Evolutionary conservation across 371 early-diverging fungal species (phyloP).

Genomic region (Zychaea mexicana): DNA sequence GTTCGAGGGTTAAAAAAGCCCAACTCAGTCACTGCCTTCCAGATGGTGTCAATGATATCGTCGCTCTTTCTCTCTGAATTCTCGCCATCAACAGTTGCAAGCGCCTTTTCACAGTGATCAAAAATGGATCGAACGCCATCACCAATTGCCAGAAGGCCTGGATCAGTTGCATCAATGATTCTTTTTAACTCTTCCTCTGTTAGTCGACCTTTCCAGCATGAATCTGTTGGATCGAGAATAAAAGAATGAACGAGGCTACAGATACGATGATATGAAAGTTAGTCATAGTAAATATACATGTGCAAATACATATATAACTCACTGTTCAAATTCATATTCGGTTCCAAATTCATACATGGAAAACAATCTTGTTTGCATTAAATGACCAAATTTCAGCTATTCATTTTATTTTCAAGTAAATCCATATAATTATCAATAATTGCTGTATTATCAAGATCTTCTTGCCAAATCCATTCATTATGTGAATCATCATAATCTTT

Average conservation of each 20-base stretch:
- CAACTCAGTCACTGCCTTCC: slow-evolving; percentile 5
- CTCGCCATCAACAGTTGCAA: neutral
- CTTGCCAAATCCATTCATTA: too few species aligned
- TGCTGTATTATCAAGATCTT: too few species aligned
- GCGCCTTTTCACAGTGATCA: neutral
- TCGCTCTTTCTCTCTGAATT: neutral
- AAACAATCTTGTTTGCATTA: too few species aligned
- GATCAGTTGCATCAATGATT: neutral
- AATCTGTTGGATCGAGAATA: neutral
- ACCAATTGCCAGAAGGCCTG: neutral
- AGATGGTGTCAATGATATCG: neutral
- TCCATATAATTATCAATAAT: too few species aligned
- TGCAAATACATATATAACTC: neutral
- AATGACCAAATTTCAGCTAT: too few species aligned
- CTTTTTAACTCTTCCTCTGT: neutral
- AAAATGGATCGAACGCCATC: neutral
- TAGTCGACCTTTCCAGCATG: neutral
- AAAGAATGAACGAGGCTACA: slow-evolving; percentile 5
- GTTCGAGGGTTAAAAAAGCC: slow-evolving; percentile 10
- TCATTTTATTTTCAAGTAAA: too few species aligned
- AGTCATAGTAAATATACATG: neutral
- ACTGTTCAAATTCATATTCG: slow-evolving; percentile 4
- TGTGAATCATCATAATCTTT: too few species aligned
- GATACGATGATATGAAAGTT: neutral
- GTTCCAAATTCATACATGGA: neutral